Percentiles rank a stretch among this genome's conserved stretches.
Conservation (phyloP, 2,329 filamentous ascomycete species). For the Epichloe scottii region DNA sequence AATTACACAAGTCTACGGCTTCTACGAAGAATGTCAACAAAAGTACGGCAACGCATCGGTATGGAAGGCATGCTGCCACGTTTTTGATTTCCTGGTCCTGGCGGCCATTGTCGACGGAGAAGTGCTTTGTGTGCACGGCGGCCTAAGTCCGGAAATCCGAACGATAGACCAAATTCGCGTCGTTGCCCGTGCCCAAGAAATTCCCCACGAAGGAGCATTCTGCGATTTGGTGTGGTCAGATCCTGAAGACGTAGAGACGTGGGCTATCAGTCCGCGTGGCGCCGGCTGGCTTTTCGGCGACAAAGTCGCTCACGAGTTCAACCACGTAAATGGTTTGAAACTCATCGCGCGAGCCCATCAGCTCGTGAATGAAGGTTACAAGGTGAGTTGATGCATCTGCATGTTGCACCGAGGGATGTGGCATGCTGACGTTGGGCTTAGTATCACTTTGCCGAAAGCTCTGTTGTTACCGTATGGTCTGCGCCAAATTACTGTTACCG, state of each 20-base stretch:
- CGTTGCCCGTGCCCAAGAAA: conserved; percentile 93
- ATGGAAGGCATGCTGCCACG: conserved; percentile 99
- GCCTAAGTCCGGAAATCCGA: conserved; percentile 78
- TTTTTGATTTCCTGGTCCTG: conserved; percentile 95
- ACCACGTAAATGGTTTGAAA: conserved; percentile 91
- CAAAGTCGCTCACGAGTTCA: conserved; percentile 94
- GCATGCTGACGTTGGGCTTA: conserved; percentile 17
- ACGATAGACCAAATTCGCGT: conserved; percentile 99
- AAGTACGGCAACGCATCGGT: conserved; percentile 98
- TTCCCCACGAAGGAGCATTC: conserved; percentile 96
- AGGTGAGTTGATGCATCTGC: conserved; percentile 38
- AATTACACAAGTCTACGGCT: conserved; percentile 96
- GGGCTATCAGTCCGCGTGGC: conserved; percentile 84
- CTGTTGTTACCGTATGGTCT: conserved; percentile 96
- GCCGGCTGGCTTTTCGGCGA: conserved; percentile 98
- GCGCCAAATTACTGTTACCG: conserved; percentile 93
- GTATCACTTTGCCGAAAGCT: conserved; percentile 92
- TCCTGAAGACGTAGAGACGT: conserved; percentile 92
- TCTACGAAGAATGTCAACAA: conserved; percentile 95
- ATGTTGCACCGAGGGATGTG: background rate
- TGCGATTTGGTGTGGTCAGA: conserved; percentile 98
- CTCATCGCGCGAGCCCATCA: conserved; percentile 97
- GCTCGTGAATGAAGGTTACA: conserved; percentile 95
- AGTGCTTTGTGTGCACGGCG: conserved; percentile 96
- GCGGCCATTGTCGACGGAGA: conserved; percentile 97